Evolutionary conservation across 257 asterid species (phyloP), one percentile per base, ranked within the genome.

Genomic region (Solanum appendiculatum): DNA sequence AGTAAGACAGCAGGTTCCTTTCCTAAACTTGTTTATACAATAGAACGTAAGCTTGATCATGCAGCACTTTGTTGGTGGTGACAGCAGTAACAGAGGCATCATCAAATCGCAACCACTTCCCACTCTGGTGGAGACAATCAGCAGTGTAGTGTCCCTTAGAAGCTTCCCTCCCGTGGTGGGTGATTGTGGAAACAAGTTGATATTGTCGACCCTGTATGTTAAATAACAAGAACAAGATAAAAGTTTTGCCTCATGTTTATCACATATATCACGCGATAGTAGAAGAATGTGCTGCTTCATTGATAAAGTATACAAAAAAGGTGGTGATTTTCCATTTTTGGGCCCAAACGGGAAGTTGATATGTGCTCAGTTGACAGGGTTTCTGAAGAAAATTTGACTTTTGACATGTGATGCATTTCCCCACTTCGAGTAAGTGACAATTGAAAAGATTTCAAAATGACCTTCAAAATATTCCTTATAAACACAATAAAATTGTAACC

Each of bases 121-220:
- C 96, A 58, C 88, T 90, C 11, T 92, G 88, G 84, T 86, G 66
- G 31, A 92, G 92, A 8, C 92, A 94, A 85, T 95, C 98, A 25
- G 98, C 95, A 48, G 99, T 96, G 73, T 96, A 96, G 89, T 96
- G 99, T 40, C 98, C 99, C 90, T 90, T 96, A 0, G 99, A 95
- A 29, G 99, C 95, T 91, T 94, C 98, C 88, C 91, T 93, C 37
- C 99, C 99, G 44, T 96, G 99, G 90, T 96, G 99, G 5, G 98
- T 96, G 87, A 95, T 89, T 16, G 99, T 93, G 5, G 99, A 91
- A 60, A 96, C 96, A 9, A 96, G 98, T 86, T 94, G 94, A 66
- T 93, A 95, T 83, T 68, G 94, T 74, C 98, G 96, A 31, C 98
- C 97, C 99, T 96, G 91, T 85, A 86, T 42, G 85, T 63, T 9